Evolutionary conservation across 2,329 filamentous ascomycete genomes (phyloP).

Genomic region (Cercospora zeina): DNA sequence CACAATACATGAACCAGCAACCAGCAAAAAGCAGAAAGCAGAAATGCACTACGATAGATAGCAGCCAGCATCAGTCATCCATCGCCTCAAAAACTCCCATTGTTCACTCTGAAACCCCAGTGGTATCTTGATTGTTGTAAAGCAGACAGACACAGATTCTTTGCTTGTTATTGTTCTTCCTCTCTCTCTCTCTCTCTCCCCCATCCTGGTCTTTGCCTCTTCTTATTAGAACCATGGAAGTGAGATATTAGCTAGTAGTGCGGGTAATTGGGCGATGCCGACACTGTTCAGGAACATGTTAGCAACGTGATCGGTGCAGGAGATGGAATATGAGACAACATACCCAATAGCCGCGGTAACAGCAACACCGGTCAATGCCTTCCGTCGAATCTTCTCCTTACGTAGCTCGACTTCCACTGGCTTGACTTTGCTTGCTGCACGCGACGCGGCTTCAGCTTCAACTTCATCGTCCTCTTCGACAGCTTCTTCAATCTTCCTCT

Average conservation of each 20-base stretch:
- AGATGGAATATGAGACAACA: conserved; percentile 46
- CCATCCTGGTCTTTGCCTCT: neutral
- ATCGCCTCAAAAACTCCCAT: conserved; percentile 1
- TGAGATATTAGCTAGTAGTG: conserved; percentile 15
- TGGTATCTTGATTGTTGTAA: conserved; percentile 8
- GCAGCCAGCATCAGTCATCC: neutral
- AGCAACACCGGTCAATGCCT: conserved; percentile 80
- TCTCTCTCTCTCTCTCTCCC: neutral
- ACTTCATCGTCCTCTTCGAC: conserved; percentile 53
- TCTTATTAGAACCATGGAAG: conserved; percentile 1
- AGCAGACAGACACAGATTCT: neutral
- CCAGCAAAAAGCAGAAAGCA: neutral
- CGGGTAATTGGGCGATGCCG: conserved; percentile 34
- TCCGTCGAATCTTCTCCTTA: conserved; percentile 81
- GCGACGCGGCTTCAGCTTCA: conserved; percentile 46
- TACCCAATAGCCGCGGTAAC: conserved; percentile 89
- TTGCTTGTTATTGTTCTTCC: neutral
- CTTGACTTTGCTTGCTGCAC: conserved; percentile 68
- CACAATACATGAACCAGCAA: neutral
- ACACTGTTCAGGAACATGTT: conserved; percentile 28
- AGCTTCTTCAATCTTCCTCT: conserved; percentile 74
- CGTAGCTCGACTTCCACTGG: conserved; percentile 74
- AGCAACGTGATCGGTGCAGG: neutral
- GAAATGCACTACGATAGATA: conserved; percentile 1
- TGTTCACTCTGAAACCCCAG: conserved; percentile 4